Base-by-base conservation (phyloP, 306 rosid species). In the Calophaca sinica region DNA sequence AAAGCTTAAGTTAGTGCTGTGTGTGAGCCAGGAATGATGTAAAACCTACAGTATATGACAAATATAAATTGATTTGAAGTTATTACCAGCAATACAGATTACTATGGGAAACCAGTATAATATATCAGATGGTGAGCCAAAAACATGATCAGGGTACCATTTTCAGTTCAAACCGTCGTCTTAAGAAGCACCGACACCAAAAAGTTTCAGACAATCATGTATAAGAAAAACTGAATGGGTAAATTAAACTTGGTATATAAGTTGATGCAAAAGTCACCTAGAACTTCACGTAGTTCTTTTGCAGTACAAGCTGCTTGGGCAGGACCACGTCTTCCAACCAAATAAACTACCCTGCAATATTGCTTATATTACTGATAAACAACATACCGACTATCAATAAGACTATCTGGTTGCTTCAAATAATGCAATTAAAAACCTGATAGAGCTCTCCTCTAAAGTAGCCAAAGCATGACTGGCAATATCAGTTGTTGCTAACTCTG, bases 241-340 rank as follows among this genome's bases (percentile, higher is more conserved):
- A 44, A 66, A 62, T 6, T 64, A 14, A 39, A 70, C 51, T 38
- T 7, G 12, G 36, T 20, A 45, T 65, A 55, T 38, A 45, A 66
- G 75, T 53, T 64, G 45, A 81, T 50, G 46, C n/a, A 54, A 70
- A 42, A 80, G 72, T 80, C 88, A 94, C 99, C 99, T 53, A 88
- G 96, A 85, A 94, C 68, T 87, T 92, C 99, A 53, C 96, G 96
- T 9, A 94, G 82, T 76, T 94, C 99, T 85, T 90, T 90, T 49
- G 97, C 92, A 51, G 97, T 94, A 76, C 96, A 94, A 71, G 99
- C 97, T 45, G 96, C 93, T 81, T 94, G 99, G 55, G 89, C 96
- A 15, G 99, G 99, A 83, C 99, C 99, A 51, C 96, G 90, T 84
- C 99, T 87, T 82, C 99, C 99, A 62, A 94, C 97, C 88, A 94